Conservation (phyloP, 345 rosid species). For the Lenwebbia sp. region DNA sequence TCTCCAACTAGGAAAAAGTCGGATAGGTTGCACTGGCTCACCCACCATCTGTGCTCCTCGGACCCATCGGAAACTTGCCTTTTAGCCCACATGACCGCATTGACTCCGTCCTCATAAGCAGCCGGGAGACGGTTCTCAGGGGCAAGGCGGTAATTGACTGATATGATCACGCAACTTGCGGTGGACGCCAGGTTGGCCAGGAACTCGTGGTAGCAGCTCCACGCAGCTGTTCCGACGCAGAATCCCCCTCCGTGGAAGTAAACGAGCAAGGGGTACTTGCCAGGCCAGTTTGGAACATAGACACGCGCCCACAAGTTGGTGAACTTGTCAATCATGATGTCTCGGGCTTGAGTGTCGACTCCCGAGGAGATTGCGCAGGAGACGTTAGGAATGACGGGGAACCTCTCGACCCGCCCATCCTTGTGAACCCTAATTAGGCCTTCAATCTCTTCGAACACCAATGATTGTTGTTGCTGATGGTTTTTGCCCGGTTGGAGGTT, state of each 20-base stretch:
- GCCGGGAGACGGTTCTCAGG: conserved; percentile 61
- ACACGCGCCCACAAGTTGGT: conserved; percentile 60
- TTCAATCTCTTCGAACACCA: conserved; percentile 40
- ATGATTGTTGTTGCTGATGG: conserved; percentile 23
- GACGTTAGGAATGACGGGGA: conserved; percentile 37
- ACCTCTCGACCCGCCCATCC: conserved; percentile 72
- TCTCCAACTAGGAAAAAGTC: conserved; percentile 47
- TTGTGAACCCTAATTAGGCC: conserved; percentile 59
- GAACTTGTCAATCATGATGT: conserved; percentile 32
- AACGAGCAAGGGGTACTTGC: conserved; percentile 30
- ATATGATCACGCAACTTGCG: conserved; percentile 34
- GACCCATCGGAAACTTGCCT: neutral
- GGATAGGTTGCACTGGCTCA: conserved; percentile 16
- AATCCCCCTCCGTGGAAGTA: conserved; percentile 76
- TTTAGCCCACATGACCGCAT: conserved; percentile 40
- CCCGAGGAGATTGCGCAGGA: conserved; percentile 20
- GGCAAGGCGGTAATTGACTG: conserved; percentile 48
- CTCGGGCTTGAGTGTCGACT: conserved; percentile 36
- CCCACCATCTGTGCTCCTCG: conserved; percentile 13
- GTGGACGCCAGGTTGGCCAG: conserved; percentile 27
- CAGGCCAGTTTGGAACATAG: conserved; percentile 35
- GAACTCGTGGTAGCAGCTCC: conserved; percentile 62
- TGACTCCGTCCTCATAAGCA: conserved; percentile 53
- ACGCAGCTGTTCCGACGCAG: conserved; percentile 51
- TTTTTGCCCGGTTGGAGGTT: conserved; percentile 18